A percentile compares a stretch with the other conserved stretches of the same genome.
These are phyloP conservation scores for Biscutella laevigata DNA, from an alignment of 441 rosid species.

Conservation along the genomic window DNA sequence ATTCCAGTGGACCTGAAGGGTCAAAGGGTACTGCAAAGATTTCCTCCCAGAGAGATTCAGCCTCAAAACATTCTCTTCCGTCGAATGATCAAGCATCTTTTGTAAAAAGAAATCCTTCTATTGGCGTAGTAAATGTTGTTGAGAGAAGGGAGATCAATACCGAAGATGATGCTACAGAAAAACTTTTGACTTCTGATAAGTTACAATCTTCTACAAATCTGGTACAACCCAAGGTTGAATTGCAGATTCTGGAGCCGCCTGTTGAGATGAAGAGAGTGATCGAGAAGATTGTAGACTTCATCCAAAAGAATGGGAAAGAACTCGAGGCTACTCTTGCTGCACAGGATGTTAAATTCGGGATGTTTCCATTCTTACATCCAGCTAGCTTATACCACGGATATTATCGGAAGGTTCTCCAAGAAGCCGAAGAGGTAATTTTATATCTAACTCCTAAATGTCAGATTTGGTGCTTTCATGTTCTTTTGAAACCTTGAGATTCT, in stretches of 20 bases:
- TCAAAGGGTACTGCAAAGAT: conserved; percentile 24
- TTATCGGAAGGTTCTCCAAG: conserved; percentile 56
- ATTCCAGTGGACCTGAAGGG: conserved; percentile 34
- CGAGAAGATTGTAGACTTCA: conserved; percentile 89
- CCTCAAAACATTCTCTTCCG: conserved; percentile 30
- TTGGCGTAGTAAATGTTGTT: conserved; percentile 37
- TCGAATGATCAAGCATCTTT: conserved; percentile 39
- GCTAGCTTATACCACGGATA: conserved; percentile 57
- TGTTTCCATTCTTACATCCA: conserved; percentile 78
- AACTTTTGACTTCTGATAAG: conserved; percentile 28
- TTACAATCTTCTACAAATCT: conserved; percentile 30
- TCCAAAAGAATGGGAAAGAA: conserved; percentile 69
- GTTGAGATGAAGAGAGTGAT: conserved; percentile 72
- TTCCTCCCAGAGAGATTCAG: conserved; percentile 28
- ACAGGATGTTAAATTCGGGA: conserved; percentile 70
- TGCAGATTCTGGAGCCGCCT: conserved; percentile 69
- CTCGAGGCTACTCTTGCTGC: conserved; percentile 75
- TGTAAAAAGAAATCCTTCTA: conserved; percentile 42
- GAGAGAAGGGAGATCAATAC: conserved; percentile 31
- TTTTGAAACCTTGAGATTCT: not conserved
- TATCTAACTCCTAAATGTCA: not conserved
- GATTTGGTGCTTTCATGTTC: not conserved
- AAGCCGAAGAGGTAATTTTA: conserved; percentile 56
- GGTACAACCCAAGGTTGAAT: conserved; percentile 34
- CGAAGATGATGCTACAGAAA: conserved; percentile 29